Evolutionary conservation across 106 monocot genomes (phyloP).

Genomic region (Acanthochlamys bracteata): DNA sequence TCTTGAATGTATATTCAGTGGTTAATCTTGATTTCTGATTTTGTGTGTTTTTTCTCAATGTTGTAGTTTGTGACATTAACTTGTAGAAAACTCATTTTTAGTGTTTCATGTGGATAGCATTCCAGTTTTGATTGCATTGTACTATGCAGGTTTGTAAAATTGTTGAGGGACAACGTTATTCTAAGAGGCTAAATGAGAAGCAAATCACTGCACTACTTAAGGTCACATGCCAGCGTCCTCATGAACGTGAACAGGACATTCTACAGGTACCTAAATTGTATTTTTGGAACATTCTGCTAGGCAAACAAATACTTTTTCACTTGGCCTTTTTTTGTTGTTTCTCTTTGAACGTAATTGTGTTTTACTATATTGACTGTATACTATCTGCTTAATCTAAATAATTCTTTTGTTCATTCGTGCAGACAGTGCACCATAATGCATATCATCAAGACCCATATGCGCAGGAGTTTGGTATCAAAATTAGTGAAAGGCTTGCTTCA

Average conservation of each 20-base stretch:
- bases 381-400: not conserved
- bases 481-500: slow-evolving; percentile 72
- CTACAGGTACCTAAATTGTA: slow-evolving; percentile 31
- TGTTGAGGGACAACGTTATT: slow-evolving; percentile 91
- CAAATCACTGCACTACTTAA: slow-evolving; percentile 88
- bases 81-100: not conserved
- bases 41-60: not conserved
- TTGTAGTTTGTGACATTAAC: not conserved
- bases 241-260: slow-evolving; percentile 66
- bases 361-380: not conserved
- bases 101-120: too few species aligned
- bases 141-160: slow-evolving; percentile 76
- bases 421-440: slow-evolving; percentile 91
- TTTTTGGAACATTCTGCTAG: not conserved
- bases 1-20: too few species aligned
- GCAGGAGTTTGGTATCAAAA: slow-evolving; percentile 86
- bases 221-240: slow-evolving; percentile 84
- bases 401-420: not conserved
- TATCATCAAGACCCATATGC: slow-evolving; percentile 82
- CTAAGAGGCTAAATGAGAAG: slow-evolving; percentile 92
- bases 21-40: not conserved
- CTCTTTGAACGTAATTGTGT: not conserved
- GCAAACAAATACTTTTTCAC: not conserved
- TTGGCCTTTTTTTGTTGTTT: too few species aligned
- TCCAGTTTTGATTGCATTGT: not conserved